A percentile compares a stretch with the other conserved stretches of the same genome.
These are phyloP conservation scores for Pythium aristosporum DNA, from an alignment of 352 stramenopile species.

Conservation along the genomic window DNA sequence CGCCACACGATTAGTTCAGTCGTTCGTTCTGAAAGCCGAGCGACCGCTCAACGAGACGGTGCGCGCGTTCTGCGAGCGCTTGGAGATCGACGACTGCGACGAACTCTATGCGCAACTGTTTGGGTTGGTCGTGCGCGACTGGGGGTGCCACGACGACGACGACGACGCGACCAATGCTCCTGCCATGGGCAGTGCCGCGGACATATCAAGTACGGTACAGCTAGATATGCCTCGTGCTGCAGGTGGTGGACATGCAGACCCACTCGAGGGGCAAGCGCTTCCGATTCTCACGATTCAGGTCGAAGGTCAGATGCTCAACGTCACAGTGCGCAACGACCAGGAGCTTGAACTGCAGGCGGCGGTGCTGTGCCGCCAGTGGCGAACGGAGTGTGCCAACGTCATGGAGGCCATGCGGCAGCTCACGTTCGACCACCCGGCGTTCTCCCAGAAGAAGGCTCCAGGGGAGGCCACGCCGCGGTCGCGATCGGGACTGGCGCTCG, in stretches of 20 bases:
- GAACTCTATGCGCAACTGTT: slow-evolving; percentile 25
- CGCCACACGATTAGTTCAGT: slow-evolving; percentile 10
- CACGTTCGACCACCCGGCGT: slow-evolving; percentile 19
- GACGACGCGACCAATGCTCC: neutral
- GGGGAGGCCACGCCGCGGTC: neutral
- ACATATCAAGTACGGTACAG: neutral
- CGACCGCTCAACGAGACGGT: slow-evolving; percentile 32
- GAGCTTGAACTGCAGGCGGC: slow-evolving; percentile 42
- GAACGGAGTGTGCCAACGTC: slow-evolving; percentile 37
- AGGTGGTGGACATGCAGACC: neutral
- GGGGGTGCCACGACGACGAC: slow-evolving; percentile 37
- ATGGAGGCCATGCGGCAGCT: slow-evolving; percentile 30
- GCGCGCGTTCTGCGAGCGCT: slow-evolving; percentile 28
- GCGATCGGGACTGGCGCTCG: slow-evolving; percentile 9
- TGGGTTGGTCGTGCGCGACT: slow-evolving; percentile 39
- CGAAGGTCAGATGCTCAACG: neutral
- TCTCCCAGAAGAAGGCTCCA: slow-evolving; percentile 2
- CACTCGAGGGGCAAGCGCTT: neutral
- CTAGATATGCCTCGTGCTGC: neutral
- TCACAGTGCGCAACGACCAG: slow-evolving; percentile 12
- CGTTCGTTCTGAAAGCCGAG: slow-evolving; percentile 32
- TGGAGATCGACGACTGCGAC: slow-evolving; percentile 23
- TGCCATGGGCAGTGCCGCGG: neutral
- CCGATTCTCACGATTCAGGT: neutral
- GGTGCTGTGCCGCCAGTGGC: slow-evolving; percentile 36